Conservation (phyloP, 495 filamentous ascomycete genomes). For the Aspergillus biplanus region DNA sequence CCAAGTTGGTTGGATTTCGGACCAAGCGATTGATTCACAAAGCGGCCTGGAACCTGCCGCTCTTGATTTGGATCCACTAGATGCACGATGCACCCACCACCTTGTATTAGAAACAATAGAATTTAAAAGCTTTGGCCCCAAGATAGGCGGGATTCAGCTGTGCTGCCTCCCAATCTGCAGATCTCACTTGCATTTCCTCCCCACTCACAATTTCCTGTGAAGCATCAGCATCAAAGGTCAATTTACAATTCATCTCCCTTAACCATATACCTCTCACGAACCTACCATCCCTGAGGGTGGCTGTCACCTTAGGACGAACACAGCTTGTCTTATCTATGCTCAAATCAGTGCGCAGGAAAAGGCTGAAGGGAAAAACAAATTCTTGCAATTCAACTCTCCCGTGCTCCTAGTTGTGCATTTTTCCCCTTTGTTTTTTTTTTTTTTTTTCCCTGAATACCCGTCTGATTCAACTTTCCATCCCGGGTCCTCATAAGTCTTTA, state of each 20-base stretch:
- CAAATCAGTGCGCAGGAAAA: neutral
- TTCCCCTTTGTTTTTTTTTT: no score
- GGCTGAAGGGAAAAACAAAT: neutral
- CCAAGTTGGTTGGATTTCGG: no score
- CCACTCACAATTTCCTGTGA: neutral
- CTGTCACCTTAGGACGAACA: neutral
- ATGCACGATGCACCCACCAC: neutral
- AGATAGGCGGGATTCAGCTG: neutral
- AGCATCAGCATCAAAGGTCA: neutral
- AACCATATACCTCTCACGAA: neutral
- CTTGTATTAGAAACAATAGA: neutral
- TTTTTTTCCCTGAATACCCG: no score
- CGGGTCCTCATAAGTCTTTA: neutral
- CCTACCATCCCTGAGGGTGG: neutral
- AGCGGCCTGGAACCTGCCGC: no score
- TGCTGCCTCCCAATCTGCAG: neutral
- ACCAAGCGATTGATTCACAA: no score
- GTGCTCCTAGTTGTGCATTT: no score
- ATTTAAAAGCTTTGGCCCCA: neutral
- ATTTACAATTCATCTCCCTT: neutral
- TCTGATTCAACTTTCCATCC: no score
- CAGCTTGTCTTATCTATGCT: neutral
- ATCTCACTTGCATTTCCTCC: neutral
- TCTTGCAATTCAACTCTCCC: neutral
- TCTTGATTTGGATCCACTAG: no score